Conservation (phyloP, 1,139 yeast species). For the Blastobotrys arbuscula region DNA sequence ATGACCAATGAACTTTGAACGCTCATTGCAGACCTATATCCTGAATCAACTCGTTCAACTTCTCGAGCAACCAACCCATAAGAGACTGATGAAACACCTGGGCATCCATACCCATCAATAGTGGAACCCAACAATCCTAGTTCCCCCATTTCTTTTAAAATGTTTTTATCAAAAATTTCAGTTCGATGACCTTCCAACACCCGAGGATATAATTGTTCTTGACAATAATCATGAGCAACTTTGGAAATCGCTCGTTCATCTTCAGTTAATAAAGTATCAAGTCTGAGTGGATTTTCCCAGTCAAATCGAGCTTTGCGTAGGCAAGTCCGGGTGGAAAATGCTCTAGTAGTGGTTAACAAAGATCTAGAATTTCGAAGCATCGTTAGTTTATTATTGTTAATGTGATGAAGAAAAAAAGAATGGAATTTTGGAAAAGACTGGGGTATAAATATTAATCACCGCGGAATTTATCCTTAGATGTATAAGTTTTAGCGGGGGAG, state of each 20-base stretch:
- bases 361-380: not conserved
- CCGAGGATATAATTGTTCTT: constrained; percentile 36
- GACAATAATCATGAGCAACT: constrained; percentile 39
- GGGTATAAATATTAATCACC: not conserved
- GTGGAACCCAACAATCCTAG: constrained; percentile 41
- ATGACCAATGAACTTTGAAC: constrained; percentile 44
- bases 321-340: constrained; percentile 1
- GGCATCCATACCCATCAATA: constrained; percentile 41
- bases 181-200: constrained; percentile 40
- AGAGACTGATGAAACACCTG: constrained; percentile 40
- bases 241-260: constrained; percentile 39
- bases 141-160: constrained; percentile 40
- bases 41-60: constrained; percentile 43
- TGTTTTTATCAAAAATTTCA: constrained; percentile 35
- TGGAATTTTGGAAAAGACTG: not conserved
- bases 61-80: constrained; percentile 43
- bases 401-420: not conserved
- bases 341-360: not conserved
- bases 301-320: constrained; percentile 23
- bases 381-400: too few species aligned
- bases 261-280: constrained; percentile 36
- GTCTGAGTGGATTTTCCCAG: constrained; percentile 38
- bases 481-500: too few species aligned
- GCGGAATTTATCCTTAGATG: not conserved
- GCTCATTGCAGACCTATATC: constrained; percentile 42